Evolutionary conservation across 2,329 filamentous ascomycete genomes (phyloP).

Genomic region (Stagonosporopsis cucurbitacearum): DNA sequence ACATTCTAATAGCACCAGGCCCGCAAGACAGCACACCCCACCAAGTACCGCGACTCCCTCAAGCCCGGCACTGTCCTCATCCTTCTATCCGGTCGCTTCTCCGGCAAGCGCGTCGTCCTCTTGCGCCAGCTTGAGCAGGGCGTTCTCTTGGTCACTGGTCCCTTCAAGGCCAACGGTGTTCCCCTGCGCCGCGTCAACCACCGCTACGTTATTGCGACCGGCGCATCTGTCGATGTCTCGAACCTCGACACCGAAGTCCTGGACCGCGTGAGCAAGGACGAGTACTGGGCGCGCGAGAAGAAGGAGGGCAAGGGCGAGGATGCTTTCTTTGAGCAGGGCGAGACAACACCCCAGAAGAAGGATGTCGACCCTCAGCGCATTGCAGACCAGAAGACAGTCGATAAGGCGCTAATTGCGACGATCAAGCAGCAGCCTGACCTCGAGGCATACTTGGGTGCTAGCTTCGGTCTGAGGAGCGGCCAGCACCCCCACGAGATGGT

Average conservation of each 20-base stretch:
- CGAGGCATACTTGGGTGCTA: constrained; percentile 86
- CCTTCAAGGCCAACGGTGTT: constrained; percentile 99
- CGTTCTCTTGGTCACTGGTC: constrained; percentile 96
- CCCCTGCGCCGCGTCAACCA: constrained; percentile 91
- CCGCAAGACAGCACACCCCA: constrained; percentile 90
- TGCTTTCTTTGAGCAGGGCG: constrained; percentile 97
- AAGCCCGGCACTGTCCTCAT: constrained; percentile 95
- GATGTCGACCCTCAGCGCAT: constrained; percentile 86
- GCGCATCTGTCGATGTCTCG: constrained; percentile 79
- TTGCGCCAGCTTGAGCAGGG: constrained; percentile 96
- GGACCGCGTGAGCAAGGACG: constrained; percentile 78
- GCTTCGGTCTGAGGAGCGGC: constrained; percentile 97
- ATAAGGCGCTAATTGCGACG: constrained; percentile 89
- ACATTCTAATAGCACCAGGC: constrained; percentile 62
- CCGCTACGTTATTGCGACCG: constrained; percentile 91
- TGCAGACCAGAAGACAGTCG: constrained; percentile 96
- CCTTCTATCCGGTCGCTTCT: constrained; percentile 98
- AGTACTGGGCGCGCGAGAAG: constrained; percentile 98
- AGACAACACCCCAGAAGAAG: constrained; percentile 89
- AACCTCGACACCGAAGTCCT: constrained; percentile 74
- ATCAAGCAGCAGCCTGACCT: constrained; percentile 98
- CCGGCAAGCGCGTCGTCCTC: constrained; percentile 98
- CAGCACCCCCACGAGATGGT: constrained; percentile 99
- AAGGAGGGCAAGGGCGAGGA: constrained; percentile 91
- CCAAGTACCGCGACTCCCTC: constrained; percentile 86